These are phyloP conservation scores for Cicer pinnatifidum DNA, from an alignment of 306 rosid genomes.

Conservation along the genomic window DNA sequence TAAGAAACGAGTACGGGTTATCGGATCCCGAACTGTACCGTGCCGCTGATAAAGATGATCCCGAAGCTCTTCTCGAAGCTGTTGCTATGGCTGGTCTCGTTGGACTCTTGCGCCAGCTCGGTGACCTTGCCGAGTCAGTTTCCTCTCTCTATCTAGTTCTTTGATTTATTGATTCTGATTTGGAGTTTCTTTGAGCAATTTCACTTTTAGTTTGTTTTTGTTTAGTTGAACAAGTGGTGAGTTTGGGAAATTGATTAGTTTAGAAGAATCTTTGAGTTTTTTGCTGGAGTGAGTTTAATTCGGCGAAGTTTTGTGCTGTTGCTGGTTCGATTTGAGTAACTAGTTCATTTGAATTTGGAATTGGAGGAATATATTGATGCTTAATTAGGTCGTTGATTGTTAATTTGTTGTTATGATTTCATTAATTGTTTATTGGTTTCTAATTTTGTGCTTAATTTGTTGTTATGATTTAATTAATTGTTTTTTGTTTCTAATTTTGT, in stretches of 20 bases:
- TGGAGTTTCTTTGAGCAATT: slow-evolving; percentile 1
- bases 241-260: slow-evolving; percentile 1
- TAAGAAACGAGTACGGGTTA: slow-evolving; percentile 80
- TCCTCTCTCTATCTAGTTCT: neutral
- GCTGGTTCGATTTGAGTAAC: slow-evolving; percentile 34
- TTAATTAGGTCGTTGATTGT: slow-evolving; percentile 18
- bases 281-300: slow-evolving; percentile 26
- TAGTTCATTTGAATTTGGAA: slow-evolving; percentile 15
- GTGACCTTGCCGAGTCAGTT: slow-evolving; percentile 87
- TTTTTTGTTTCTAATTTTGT: neutral
- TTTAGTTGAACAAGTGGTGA: slow-evolving; percentile 15
- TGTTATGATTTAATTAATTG: neutral
- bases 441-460: slow-evolving; percentile 25
- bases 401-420: slow-evolving; percentile 5
- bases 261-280: neutral
- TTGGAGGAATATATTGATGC: slow-evolving; percentile 28
- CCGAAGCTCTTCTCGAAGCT: slow-evolving; percentile 92
- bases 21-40: slow-evolving; percentile 91
- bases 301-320: neutral
- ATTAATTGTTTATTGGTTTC: neutral
- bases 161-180: slow-evolving; percentile 37
- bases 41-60: slow-evolving; percentile 96
- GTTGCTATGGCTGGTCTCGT: slow-evolving; percentile 98
- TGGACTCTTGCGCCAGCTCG: slow-evolving; percentile 97
- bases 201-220: neutral